phyloP scores from a whole-genome alignment of 148 eudicot species.

The Diospyros kaki region DNA sequence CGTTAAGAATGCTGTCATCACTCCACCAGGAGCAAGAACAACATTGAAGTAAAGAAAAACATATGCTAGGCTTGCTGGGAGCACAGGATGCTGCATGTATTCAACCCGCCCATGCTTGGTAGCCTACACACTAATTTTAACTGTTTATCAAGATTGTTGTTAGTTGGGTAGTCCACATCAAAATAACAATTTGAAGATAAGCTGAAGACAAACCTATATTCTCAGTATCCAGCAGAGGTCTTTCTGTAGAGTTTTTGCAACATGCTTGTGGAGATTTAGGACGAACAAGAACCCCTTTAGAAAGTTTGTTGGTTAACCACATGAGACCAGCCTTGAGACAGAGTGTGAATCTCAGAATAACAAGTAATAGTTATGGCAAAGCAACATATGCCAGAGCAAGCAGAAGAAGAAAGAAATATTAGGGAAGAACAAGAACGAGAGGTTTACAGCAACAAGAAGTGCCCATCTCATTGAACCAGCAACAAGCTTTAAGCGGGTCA shows the following conservation, averaged over 20 bases:
- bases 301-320: conserved; percentile 78
- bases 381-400: conserved; percentile 1
- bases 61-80: too few relatives aligned
- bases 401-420: not conserved
- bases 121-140: conserved; percentile 50
- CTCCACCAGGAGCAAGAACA: conserved; percentile 89
- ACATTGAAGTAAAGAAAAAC: conserved; percentile 73
- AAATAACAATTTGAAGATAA: not conserved
- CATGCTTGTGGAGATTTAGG: conserved; percentile 51
- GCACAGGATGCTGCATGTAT: too few relatives aligned
- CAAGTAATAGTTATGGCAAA: not conserved
- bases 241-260: conserved; percentile 27
- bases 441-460: conserved; percentile 3
- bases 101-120: conserved; percentile 52
- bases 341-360: conserved; percentile 5
- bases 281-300: conserved; percentile 85
- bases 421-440: not conserved
- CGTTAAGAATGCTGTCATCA: conserved; percentile 92
- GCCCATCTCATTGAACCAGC: conserved; percentile 76
- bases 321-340: conserved; percentile 55
- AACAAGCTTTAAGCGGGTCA: conserved; percentile 79
- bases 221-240: conserved; percentile 24
- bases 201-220: conserved; percentile 43
- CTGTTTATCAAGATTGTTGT: conserved; percentile 26
- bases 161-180: conserved; percentile 1